phyloP scores from a whole-genome alignment of 2,329 filamentous ascomycete species.

The Sporothrix sp. region DNA sequence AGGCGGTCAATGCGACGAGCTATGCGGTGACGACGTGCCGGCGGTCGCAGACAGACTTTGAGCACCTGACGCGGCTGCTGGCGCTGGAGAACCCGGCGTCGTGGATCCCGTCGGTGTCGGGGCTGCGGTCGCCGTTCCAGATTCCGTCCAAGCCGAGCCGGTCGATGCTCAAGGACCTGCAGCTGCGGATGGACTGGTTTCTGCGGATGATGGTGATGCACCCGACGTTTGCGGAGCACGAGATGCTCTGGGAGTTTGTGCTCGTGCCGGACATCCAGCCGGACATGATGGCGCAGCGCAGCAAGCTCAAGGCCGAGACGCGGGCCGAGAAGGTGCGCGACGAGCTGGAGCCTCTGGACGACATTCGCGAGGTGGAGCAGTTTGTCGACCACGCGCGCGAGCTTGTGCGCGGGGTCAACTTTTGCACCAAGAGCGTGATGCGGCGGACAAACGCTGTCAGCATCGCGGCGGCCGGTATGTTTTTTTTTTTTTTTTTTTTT shows the following conservation, averaged over 20 bases:
- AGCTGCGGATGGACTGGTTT: conserved; percentile 78
- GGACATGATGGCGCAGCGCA: conserved; percentile 82
- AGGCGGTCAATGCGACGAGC: conserved; percentile 67
- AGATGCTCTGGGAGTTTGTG: conserved; percentile 99
- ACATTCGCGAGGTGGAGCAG: conserved; percentile 80
- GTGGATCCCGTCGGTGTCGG: conserved; percentile 74
- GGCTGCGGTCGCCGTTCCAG: conserved; percentile 79
- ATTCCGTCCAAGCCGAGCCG: conserved; percentile 87
- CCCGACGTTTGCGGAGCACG: conserved; percentile 88
- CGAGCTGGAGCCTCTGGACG: conserved; percentile 75
- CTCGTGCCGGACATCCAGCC: conserved; percentile 88
- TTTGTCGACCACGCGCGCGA: conserved; percentile 88
- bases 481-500: neutral
- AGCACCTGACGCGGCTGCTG: conserved; percentile 76
- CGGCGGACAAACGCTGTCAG: conserved; percentile 67
- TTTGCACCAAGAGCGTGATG: conserved; percentile 71
- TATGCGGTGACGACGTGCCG: conserved; percentile 94
- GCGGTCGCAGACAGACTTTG: conserved; percentile 79
- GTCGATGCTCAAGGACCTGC: conserved; percentile 76
- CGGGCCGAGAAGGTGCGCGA: conserved; percentile 77
- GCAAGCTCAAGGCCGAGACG: conserved; percentile 73
- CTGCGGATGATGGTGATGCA: conserved; percentile 78
- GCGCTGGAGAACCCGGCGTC: conserved; percentile 87
- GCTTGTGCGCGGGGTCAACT: conserved; percentile 75
- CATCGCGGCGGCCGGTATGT: conserved; percentile 50